Evolutionary conservation across 1,139 yeast species (phyloP), one percentile per base, ranked within the genome.

Genomic region (Hanseniaspora uvarum): DNA sequence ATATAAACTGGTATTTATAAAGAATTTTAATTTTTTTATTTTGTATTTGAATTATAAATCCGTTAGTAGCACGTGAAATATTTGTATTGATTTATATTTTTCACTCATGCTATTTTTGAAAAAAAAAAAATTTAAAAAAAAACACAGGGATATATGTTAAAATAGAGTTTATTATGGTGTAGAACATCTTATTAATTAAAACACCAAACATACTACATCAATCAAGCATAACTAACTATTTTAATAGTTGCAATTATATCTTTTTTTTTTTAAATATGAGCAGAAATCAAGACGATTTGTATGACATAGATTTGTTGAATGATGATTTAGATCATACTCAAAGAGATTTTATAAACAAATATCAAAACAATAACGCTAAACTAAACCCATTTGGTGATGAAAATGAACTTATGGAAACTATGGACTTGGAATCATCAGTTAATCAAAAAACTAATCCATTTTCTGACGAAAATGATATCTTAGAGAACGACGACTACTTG

Each of bases 391-490:
- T 38, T 40, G 49, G 61, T 39, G 56, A 56, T 36, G 33, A 55
- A 46, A 53, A 58, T 37, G 50, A 46, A 39, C 64, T 63, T 5
- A 64, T 68, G 47, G 68, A 68, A 56, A 64, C 66, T 0, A 62
- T 66, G 37, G 64, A 67, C 54, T 60, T 69, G 7, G 65, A 64
- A 30, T 59, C 59, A 38, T 65, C 63, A 38, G 60, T 57, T 40
- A 63, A 64, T 30, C 63, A 63, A 47, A 69, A 65, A 56, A 48
- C 57, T 5, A 66, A 66, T 48, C 70, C 71, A 1, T 68, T 68
- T 53, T 62, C 62, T 34, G 69, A 68, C 54, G 58, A 61, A 43
- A 58, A 55, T 33, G 67, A 67, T 51, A 70, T 68, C 46, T 55
- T 59, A 3, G 64, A 62, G 21, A 49, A 53, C 16, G 56, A 46